Evolutionary conservation across 805 yeast species (phyloP).

Genomic region (Hanseniaspora taiwanica): DNA sequence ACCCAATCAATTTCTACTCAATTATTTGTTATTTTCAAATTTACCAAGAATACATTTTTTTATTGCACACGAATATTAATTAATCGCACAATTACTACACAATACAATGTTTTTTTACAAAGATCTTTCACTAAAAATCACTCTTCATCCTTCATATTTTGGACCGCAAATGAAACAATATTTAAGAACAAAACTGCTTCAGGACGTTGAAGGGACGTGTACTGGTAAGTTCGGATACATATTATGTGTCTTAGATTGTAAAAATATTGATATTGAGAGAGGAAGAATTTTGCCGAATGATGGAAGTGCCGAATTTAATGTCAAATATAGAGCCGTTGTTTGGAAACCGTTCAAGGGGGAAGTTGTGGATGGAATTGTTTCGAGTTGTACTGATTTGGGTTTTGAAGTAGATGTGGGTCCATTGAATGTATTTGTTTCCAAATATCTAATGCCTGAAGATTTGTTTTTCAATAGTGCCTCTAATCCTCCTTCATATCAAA

Average conservation of each 20-base stretch:
- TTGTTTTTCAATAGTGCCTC: conserved; percentile 90
- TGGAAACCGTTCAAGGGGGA: conserved; percentile 99
- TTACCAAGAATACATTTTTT: background rate
- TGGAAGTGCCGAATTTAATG: conserved; percentile 94
- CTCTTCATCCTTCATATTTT: conserved; percentile 92
- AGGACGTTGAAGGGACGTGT: conserved; percentile 97
- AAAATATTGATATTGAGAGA: conserved; percentile 87
- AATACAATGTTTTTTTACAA: conserved; percentile 38
- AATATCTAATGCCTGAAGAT: conserved; percentile 88
- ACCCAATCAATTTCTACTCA: no score
- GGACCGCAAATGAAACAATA: conserved; percentile 97
- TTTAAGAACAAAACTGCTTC: conserved; percentile 74
- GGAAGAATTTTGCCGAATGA: conserved; percentile 83
- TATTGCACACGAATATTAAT: background rate
- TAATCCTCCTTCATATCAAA: conserved; percentile 95
- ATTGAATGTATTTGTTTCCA: conserved; percentile 82
- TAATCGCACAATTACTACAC: background rate
- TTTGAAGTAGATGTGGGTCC: conserved; percentile 98
- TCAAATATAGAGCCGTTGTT: conserved; percentile 89
- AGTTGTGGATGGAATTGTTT: conserved; percentile 93
- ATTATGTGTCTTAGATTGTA: conserved; percentile 88
- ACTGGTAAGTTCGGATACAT: conserved; percentile 98
- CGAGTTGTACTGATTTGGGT: conserved; percentile 88
- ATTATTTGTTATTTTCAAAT: no score
- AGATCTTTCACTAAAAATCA: conserved; percentile 81